phyloP scores from a whole-genome alignment of 164 flowering plant genomes.

The Protea cynaroides region DNA sequence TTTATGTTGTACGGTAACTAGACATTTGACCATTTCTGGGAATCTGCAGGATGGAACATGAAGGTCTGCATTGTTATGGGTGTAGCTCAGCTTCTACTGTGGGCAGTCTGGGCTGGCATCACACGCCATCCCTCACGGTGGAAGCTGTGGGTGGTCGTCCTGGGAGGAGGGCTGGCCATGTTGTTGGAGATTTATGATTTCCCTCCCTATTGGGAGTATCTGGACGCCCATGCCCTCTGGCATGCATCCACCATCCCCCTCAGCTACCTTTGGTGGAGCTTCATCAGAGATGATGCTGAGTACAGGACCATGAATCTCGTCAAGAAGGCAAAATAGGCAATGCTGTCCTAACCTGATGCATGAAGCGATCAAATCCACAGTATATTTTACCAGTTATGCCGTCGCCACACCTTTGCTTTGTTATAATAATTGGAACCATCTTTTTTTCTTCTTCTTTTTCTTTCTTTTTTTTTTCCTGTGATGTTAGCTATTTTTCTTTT shows the following conservation, averaged over 20 bases:
- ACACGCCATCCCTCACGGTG: slow-evolving; percentile 66
- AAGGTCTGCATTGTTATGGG: slow-evolving; percentile 59
- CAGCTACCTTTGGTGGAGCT: slow-evolving; percentile 86
- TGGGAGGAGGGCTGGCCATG: slow-evolving; percentile 59
- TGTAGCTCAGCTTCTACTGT: slow-evolving; percentile 51
- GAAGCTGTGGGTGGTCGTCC: slow-evolving; percentile 71
- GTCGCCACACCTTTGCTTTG: neutral
- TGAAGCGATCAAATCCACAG: neutral
- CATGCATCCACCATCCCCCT: slow-evolving; percentile 68
- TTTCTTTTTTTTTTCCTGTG: neutral
- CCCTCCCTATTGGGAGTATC: slow-evolving; percentile 65
- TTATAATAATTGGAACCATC: neutral
- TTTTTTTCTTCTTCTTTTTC: neutral
- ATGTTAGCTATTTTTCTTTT: no score
- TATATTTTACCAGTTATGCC: neutral
- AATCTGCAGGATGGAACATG: slow-evolving; percentile 62
- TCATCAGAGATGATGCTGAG: slow-evolving; percentile 73
- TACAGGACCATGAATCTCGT: slow-evolving; percentile 48
- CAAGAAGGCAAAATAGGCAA: slow-evolving; percentile 58
- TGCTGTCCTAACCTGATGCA: neutral
- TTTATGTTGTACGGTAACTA: no score
- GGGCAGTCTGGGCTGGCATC: slow-evolving; percentile 77
- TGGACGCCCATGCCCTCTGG: slow-evolving; percentile 88
- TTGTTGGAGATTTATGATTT: slow-evolving; percentile 70
- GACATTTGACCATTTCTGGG: neutral